A percentile compares a stretch with the other conserved stretches of the same genome.
Evolutionary conservation across 768 basidiomycete species (phyloP).

Genomic region (Glaciozyma antarctica): DNA sequence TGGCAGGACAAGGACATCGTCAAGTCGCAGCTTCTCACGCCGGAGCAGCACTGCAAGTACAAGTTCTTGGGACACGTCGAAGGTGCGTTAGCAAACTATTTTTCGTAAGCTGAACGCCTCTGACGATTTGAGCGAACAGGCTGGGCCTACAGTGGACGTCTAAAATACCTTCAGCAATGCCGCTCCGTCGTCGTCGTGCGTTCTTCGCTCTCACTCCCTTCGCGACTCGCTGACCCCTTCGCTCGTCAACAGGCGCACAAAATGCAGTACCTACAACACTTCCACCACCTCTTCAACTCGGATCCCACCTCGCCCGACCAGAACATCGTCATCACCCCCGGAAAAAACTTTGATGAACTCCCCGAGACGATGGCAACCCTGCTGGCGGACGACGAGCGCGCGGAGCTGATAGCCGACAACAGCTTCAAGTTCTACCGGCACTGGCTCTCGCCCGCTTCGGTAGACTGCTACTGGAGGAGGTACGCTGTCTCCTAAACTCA

Average conservation of each 20-base stretch:
- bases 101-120: not conserved
- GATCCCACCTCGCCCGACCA: slow-evolving; percentile 27
- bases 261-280: slow-evolving; percentile 33
- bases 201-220: not conserved
- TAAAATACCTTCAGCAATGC: slow-evolving; percentile 29
- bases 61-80: slow-evolving; percentile 29
- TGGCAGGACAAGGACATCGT: slow-evolving; percentile 15
- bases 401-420: slow-evolving; percentile 26
- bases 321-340: slow-evolving; percentile 32
- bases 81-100: slow-evolving; percentile 1
- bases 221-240: not conserved
- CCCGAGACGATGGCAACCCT: slow-evolving; percentile 28
- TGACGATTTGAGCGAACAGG: not conserved
- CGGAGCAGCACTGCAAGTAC: slow-evolving; percentile 28
- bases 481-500: not conserved
- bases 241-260: slow-evolving; percentile 21
- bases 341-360: slow-evolving; percentile 29
- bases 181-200: slow-evolving; percentile 22
- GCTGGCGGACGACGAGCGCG: slow-evolving; percentile 20
- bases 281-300: slow-evolving; percentile 32
- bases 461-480: slow-evolving; percentile 32
- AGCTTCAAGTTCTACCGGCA: slow-evolving; percentile 16
- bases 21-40: slow-evolving; percentile 15
- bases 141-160: slow-evolving; percentile 20
- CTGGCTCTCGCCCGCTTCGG: slow-evolving; percentile 16